phyloP scores from a whole-genome alignment of 2,329 filamentous ascomycete genomes.

The Penicillium sp. region DNA sequence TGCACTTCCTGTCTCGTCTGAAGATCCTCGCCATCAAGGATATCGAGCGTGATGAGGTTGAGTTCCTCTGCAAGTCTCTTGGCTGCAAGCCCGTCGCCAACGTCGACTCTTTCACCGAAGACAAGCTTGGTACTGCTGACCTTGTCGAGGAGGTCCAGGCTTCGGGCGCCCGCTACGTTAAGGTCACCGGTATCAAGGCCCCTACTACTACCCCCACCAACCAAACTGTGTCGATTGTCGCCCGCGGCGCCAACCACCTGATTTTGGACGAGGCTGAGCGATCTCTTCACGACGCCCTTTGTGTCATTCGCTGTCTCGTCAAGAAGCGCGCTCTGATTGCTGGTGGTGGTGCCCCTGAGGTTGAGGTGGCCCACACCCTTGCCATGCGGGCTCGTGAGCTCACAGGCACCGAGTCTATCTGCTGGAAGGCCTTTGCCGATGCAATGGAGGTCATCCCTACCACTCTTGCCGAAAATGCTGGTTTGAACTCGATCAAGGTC shows the following conservation, averaged over 20 bases:
- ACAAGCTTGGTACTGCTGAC: constrained; percentile 93
- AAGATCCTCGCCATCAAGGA: constrained; percentile 96
- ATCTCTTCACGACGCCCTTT: constrained; percentile 94
- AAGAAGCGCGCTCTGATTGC: constrained; percentile 99
- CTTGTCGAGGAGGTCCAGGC: constrained; percentile 89
- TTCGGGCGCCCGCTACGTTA: constrained; percentile 87
- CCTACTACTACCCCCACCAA: constrained; percentile 58
- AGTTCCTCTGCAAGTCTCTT: constrained; percentile 98
- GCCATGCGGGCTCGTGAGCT: constrained; percentile 78
- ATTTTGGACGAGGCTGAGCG: constrained; percentile 98
- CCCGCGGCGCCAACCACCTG: constrained; percentile 87
- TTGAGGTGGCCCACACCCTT: constrained; percentile 88
- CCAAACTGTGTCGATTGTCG: constrained; percentile 90
- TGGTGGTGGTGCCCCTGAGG: constrained; percentile 92
- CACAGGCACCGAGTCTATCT: constrained; percentile 91
- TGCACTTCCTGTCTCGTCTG: constrained; percentile 96
- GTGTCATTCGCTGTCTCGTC: constrained; percentile 93
- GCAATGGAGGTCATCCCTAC: constrained; percentile 97
- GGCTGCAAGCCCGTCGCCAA: constrained; percentile 99
- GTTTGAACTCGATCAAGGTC: constrained; percentile 97
- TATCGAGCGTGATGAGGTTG: constrained; percentile 96
- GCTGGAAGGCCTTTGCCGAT: constrained; percentile 98
- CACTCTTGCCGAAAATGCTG: constrained; percentile 94
- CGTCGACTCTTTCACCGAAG: constrained; percentile 96
- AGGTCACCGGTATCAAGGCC: constrained; percentile 86